Percentiles rank a stretch among this genome's conserved stretches.
These are phyloP conservation scores for Lathyrus tuberosus DNA, from an alignment of 306 rosid species.

Conservation along the genomic window DNA sequence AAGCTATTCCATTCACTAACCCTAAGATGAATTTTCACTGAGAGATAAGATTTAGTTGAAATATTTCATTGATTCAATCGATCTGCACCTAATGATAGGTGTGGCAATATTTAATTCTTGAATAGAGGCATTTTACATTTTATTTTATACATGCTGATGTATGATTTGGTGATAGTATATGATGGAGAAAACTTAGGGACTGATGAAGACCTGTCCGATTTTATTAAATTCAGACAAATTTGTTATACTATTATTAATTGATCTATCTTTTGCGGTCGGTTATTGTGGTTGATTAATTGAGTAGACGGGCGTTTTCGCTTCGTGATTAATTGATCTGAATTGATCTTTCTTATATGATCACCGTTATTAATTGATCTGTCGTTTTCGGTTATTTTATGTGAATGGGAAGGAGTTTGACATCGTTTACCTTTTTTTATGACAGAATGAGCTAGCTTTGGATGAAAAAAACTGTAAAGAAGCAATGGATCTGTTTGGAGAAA, in stretches of 20 bases:
- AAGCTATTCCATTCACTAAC: background rate
- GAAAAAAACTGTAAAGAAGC: constrained; percentile 55
- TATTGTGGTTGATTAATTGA: constrained; percentile 10
- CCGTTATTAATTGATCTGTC: background rate
- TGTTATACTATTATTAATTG: background rate
- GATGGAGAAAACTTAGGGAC: background rate
- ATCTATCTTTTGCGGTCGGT: background rate
- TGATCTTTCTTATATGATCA: background rate
- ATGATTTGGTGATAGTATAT: background rate
- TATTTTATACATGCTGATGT: background rate
- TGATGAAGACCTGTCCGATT: background rate
- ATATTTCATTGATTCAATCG: background rate
- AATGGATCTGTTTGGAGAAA: constrained; percentile 61
- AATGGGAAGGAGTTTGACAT: constrained; percentile 1
- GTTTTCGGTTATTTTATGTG: background rate
- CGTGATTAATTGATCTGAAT: background rate
- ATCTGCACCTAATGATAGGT: background rate
- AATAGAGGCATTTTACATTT: background rate
- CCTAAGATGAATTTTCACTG: background rate
- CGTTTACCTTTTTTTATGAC: constrained; percentile 36
- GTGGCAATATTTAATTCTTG: background rate
- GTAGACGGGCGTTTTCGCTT: constrained; percentile 4
- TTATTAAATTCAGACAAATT: background rate
- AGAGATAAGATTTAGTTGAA: background rate
- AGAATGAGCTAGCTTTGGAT: constrained; percentile 70